Evolutionary conservation across 176 grass and related monocot species (phyloP).

Genomic region (Puccinellia tenuiflora): DNA sequence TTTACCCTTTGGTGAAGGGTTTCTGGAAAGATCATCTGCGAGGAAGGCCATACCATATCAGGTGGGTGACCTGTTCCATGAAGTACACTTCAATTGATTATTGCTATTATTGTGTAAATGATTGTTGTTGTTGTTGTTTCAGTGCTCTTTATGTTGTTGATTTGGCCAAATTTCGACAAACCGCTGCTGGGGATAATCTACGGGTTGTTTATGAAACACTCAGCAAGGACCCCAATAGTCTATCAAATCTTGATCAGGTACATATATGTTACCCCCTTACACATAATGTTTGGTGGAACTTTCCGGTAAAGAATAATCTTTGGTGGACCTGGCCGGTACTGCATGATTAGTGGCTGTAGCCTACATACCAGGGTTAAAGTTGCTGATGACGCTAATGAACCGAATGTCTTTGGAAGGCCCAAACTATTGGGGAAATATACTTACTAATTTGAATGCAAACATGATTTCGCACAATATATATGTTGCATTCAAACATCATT

Average conservation of each 20-base stretch:
- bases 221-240: slow-evolving; percentile 99
- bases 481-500: neutral
- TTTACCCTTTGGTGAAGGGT: slow-evolving; percentile 40
- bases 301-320: neutral
- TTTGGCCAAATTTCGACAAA: slow-evolving; percentile 96
- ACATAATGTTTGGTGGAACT: neutral
- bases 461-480: neutral
- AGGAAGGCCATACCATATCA: slow-evolving; percentile 96
- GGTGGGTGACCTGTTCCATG: slow-evolving; percentile 37
- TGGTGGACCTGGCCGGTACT: neutral
- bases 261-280: slow-evolving; percentile 10
- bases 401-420: neutral
- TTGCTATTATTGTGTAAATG: slow-evolving; percentile 21
- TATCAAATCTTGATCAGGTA: slow-evolving; percentile 99
- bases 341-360: neutral
- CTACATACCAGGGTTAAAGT: neutral
- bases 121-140: slow-evolving; percentile 25
- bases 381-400: neutral
- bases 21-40: slow-evolving; percentile 99
- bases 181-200: slow-evolving; percentile 81
- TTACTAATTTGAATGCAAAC: slow-evolving; percentile 4
- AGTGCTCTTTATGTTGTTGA: slow-evolving; percentile 99
- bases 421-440: neutral
- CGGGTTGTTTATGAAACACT: slow-evolving; percentile 92
- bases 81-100: slow-evolving; percentile 4